A percentile compares a stretch with the other conserved stretches of the same genome.
Conservation (phyloP, 495 filamentous ascomycete species). For the Extremus antarcticus region DNA sequence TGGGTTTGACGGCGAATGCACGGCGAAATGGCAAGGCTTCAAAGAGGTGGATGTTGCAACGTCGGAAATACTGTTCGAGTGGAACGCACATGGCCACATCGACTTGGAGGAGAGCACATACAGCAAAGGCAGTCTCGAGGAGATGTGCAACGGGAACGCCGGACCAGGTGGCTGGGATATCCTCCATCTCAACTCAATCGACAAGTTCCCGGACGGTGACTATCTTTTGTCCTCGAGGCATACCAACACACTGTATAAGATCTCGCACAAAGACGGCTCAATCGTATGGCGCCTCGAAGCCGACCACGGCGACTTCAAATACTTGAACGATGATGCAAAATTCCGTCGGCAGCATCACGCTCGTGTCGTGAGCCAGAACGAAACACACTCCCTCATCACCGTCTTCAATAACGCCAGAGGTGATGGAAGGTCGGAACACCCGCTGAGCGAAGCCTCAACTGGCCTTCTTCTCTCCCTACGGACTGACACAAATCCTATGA, state of each 20-base stretch:
- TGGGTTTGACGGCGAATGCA: slow-evolving; percentile 7
- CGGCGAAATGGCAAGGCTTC: slow-evolving; percentile 3
- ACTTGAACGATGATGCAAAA: not conserved
- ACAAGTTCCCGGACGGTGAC: slow-evolving; percentile 14
- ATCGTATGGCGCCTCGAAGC: slow-evolving; percentile 19
- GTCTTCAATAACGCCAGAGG: slow-evolving; percentile 9
- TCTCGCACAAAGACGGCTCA: slow-evolving; percentile 8
- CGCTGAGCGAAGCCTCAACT: not conserved
- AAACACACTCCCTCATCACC: not conserved
- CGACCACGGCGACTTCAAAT: slow-evolving; percentile 4
- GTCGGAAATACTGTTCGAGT: not conserved
- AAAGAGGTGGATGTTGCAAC: slow-evolving; percentile 3
- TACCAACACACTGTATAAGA: slow-evolving; percentile 13
- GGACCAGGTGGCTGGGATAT: not conserved
- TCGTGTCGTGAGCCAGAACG: not conserved
- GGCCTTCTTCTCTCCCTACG: not conserved
- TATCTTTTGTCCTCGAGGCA: slow-evolving; percentile 20
- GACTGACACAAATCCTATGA: not conserved
- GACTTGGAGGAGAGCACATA: slow-evolving; percentile 8
- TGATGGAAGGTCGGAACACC: not conserved
- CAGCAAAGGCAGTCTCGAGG: not conserved
- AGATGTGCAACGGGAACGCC: slow-evolving; percentile 1
- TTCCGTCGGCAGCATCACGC: slow-evolving; percentile 11
- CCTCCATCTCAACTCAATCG: slow-evolving; percentile 19
- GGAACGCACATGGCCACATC: slow-evolving; percentile 6